These are phyloP conservation scores for Chlorella sorokiniana DNA, from an alignment of 139 green algal species.

Conservation along the genomic window DNA sequence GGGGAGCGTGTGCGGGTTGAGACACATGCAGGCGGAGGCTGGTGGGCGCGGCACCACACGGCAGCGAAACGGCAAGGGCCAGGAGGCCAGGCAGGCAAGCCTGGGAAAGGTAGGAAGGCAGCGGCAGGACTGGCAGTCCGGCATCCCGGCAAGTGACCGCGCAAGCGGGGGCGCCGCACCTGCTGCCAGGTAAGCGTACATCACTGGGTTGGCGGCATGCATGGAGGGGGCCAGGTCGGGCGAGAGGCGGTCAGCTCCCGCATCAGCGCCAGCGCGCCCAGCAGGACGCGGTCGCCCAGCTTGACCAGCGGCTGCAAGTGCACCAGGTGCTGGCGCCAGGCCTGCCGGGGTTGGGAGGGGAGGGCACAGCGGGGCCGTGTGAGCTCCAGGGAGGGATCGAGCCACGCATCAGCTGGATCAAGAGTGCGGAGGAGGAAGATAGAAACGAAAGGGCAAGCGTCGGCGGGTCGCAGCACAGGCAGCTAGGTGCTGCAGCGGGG, in stretches of 20 bases:
- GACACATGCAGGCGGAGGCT: too few species aligned
- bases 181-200: slow-evolving; percentile 29
- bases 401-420: background rate
- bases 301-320: slow-evolving; percentile 27
- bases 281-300: slow-evolving; percentile 8
- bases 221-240: background rate
- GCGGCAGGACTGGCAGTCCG: too few species aligned
- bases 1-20: background rate
- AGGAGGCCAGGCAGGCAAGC: too few species aligned
- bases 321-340: slow-evolving; percentile 20
- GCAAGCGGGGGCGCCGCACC: background rate
- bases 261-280: slow-evolving; percentile 22
- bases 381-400: background rate
- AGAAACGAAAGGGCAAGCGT: background rate
- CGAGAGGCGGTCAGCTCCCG: background rate
- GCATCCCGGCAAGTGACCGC: too few species aligned
- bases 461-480: too few species aligned
- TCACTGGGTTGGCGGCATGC: background rate
- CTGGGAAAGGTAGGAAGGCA: too few species aligned
- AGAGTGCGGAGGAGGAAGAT: background rate
- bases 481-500: too few species aligned
- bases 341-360: background rate
- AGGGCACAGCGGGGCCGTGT: background rate
- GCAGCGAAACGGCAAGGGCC: background rate
- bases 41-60: background rate